Percentiles rank a stretch among this genome's conserved stretches.
Conservation (phyloP, 345 rosid genomes). For the Eucalyptus dawsonii region DNA sequence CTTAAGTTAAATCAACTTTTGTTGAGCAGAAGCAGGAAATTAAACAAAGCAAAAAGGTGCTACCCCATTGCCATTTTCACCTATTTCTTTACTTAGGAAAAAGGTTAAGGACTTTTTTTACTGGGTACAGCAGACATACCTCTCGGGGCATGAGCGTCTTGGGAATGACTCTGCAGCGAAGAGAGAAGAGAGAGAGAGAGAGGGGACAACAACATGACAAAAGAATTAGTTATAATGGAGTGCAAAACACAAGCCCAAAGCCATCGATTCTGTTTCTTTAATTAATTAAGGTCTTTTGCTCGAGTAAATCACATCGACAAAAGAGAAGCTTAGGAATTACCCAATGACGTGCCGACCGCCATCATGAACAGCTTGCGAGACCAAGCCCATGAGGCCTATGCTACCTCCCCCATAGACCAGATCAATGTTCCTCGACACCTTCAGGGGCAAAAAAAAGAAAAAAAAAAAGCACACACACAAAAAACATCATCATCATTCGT, state of each 20-base stretch:
- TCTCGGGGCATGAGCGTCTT: conserved; percentile 99
- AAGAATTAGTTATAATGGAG: conserved; percentile 15
- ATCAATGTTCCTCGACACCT: conserved; percentile 98
- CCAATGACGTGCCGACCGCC: conserved; percentile 99
- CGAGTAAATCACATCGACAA: neutral
- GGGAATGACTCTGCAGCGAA: conserved; percentile 82
- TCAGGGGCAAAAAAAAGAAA: neutral
- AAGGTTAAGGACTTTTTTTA: conserved; percentile 23
- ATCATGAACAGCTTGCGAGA: conserved; percentile 99
- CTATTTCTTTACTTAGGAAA: neutral
- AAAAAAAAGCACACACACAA: neutral
- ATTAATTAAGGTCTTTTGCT: neutral
- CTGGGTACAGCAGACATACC: conserved; percentile 61
- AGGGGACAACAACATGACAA: conserved; percentile 61
- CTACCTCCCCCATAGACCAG: conserved; percentile 99
- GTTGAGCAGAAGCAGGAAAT: neutral
- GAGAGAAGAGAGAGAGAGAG: neutral
- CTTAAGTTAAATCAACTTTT: neutral
- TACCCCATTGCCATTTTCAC: neutral
- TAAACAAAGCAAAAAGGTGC: neutral
- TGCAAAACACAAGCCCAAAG: conserved; percentile 1
- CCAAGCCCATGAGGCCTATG: conserved; percentile 97
- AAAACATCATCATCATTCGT: neutral
- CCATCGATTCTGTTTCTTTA: conserved; percentile 7
- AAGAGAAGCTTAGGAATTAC: conserved; percentile 20